Conservation (phyloP, 2,329 filamentous ascomycete species). For the Saccharata proteae region DNA sequence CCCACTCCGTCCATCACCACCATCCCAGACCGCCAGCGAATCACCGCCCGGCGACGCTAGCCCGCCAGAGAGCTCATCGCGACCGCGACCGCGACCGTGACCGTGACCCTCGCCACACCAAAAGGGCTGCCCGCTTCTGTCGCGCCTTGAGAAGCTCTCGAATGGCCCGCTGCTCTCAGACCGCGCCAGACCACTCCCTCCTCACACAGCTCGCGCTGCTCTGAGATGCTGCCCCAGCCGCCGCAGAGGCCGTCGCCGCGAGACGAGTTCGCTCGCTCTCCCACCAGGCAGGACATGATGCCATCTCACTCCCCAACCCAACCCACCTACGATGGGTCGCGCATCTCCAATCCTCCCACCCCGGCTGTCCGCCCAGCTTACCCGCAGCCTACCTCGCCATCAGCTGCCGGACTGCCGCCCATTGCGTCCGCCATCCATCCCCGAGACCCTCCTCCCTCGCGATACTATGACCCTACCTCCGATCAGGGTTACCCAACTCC, state of each 20-base stretch:
- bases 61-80: too few relatives aligned
- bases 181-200: too few relatives aligned
- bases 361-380: conserved; percentile 19
- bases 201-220: too few relatives aligned
- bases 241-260: conserved; percentile 16
- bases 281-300: conserved; percentile 21
- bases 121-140: too few relatives aligned
- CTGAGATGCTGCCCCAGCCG: conserved; percentile 9
- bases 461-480: conserved; percentile 39
- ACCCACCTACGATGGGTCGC: conserved; percentile 24
- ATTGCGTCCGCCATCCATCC: conserved; percentile 26
- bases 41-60: too few relatives aligned
- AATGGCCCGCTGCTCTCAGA: too few relatives aligned
- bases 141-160: too few relatives aligned
- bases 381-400: conserved; percentile 25
- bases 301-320: conserved; percentile 23
- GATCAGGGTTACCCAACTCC: conserved; percentile 28
- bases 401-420: conserved; percentile 26
- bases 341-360: conserved; percentile 20
- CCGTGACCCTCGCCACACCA: too few relatives aligned
- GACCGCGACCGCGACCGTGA: too few relatives aligned
- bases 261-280: conserved; percentile 19
- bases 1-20: too few relatives aligned
- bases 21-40: too few relatives aligned
- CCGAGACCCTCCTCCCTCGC: conserved; percentile 29